Evolutionary conservation across 345 rosid genomes (phyloP).

Genomic region (Eucalyptus erythrocorys): DNA sequence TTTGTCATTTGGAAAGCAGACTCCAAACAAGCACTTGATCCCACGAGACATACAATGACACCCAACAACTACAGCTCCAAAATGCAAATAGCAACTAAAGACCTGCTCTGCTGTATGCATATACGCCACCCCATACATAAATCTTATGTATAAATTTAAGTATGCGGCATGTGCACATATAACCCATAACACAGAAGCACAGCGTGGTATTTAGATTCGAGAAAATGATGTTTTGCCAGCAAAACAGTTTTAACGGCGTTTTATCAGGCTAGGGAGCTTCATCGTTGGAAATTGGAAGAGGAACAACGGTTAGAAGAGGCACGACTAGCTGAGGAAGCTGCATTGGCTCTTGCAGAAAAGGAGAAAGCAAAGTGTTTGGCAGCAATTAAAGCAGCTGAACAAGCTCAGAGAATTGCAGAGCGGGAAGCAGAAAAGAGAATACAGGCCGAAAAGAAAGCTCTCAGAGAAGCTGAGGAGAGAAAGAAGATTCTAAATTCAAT

Average conservation of each 20-base stretch:
- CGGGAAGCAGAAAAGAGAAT: constrained; percentile 53
- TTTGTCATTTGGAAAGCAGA: not conserved
- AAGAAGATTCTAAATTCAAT: constrained; percentile 11
- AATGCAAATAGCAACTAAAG: not conserved
- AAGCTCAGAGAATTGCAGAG: constrained; percentile 41
- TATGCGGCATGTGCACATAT: not conserved
- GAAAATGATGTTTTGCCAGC: not conserved
- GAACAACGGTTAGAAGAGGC: constrained; percentile 37
- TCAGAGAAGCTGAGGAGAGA: constrained; percentile 15
- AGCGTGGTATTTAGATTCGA: not conserved
- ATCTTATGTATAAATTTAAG: not conserved
- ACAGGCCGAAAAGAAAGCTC: constrained; percentile 23
- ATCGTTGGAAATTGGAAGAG: constrained; percentile 42
- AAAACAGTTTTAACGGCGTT: not conserved
- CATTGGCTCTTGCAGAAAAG: constrained; percentile 37
- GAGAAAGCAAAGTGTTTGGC: constrained; percentile 50
- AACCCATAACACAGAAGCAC: not conserved
- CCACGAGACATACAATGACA: not conserved
- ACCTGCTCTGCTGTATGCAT: not conserved
- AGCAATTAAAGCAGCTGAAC: constrained; percentile 54
- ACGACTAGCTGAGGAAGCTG: constrained; percentile 43
- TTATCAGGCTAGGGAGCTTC: constrained; percentile 45
- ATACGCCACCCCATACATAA: not conserved
- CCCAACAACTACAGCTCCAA: not conserved
- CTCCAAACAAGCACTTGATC: not conserved